Conservation (phyloP, 2,329 filamentous ascomycete genomes). For the Blumeria hordei region DNA sequence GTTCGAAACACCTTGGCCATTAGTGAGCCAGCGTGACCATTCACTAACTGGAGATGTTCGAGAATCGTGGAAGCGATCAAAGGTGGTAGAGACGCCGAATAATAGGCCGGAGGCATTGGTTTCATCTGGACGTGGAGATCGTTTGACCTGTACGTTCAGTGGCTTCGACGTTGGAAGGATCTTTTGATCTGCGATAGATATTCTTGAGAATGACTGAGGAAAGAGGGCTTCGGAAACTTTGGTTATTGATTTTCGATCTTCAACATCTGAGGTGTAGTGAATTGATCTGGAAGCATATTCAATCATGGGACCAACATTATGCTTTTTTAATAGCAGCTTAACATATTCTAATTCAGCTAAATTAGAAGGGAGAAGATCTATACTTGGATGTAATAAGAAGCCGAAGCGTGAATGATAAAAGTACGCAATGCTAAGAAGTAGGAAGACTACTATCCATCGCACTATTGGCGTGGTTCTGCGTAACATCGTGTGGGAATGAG, state of each 20-base stretch:
- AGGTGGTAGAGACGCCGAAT: slow-evolving; percentile 34
- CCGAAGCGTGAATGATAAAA: slow-evolving; percentile 1
- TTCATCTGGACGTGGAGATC: slow-evolving; percentile 23
- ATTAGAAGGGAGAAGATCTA: not conserved
- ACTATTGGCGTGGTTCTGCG: slow-evolving; percentile 1
- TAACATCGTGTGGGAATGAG: not conserved
- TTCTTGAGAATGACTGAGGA: slow-evolving; percentile 8
- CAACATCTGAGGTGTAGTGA: slow-evolving; percentile 11
- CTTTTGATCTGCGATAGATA: slow-evolving; percentile 5
- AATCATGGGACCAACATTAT: slow-evolving; percentile 11
- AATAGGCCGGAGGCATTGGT: slow-evolving; percentile 31
- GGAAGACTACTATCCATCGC: slow-evolving; percentile 1
- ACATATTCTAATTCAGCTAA: slow-evolving; percentile 8
- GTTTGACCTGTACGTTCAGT: slow-evolving; percentile 11
- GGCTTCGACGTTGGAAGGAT: slow-evolving; percentile 6
- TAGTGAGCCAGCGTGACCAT: slow-evolving; percentile 34
- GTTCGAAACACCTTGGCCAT: slow-evolving; percentile 29
- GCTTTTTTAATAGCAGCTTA: slow-evolving; percentile 8
- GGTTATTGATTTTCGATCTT: slow-evolving; percentile 8
- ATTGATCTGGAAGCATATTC: slow-evolving; percentile 12
- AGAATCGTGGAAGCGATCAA: slow-evolving; percentile 27
- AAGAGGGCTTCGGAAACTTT: slow-evolving; percentile 11
- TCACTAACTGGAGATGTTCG: slow-evolving; percentile 29
- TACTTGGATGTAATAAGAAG: not conserved
- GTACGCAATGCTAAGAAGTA: not conserved